phyloP scores from a whole-genome alignment of 768 basidiomycete genomes.

The Suillus cothurnatus region DNA sequence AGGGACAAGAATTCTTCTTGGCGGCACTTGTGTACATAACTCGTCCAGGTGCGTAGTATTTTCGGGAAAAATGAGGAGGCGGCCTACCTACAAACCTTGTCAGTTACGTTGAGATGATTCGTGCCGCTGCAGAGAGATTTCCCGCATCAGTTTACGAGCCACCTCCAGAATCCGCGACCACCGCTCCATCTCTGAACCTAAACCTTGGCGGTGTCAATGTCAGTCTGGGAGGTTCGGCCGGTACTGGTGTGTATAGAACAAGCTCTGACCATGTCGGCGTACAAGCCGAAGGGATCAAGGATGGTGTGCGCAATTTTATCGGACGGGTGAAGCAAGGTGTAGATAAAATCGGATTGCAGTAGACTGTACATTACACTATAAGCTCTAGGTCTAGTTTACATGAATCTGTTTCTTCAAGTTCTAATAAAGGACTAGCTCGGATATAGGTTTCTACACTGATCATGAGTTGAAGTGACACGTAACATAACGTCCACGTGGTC shows the following conservation, averaged over 20 bases:
- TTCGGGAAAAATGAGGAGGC: not conserved
- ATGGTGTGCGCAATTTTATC: conserved; percentile 85
- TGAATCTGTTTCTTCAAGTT: not conserved
- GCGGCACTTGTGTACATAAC: conserved; percentile 95
- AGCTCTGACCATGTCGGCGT: conserved; percentile 72
- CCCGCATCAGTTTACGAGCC: conserved; percentile 70
- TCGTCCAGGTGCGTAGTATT: conserved; percentile 71
- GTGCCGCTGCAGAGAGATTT: conserved; percentile 65
- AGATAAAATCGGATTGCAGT: conserved; percentile 50
- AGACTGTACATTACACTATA: not conserved
- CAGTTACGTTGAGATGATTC: conserved; percentile 91
- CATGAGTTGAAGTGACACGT: conserved; percentile 29
- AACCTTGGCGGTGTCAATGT: conserved; percentile 93
- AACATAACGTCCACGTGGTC: conserved; percentile 17
- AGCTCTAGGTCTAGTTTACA: not conserved
- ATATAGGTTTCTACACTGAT: not conserved
- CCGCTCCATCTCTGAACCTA: conserved; percentile 81
- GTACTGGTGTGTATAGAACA: conserved; percentile 84
- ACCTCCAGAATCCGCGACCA: conserved; percentile 72
- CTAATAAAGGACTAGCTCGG: conserved; percentile 2
- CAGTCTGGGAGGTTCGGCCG: conserved; percentile 85
- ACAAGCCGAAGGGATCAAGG: conserved; percentile 86
- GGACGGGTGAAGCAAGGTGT: conserved; percentile 90
- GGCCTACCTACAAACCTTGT: conserved; percentile 14
- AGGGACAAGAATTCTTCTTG: conserved; percentile 80